Conservation (phyloP, 2,329 filamentous ascomycete genomes). For the Diaporthe vexans region DNA sequence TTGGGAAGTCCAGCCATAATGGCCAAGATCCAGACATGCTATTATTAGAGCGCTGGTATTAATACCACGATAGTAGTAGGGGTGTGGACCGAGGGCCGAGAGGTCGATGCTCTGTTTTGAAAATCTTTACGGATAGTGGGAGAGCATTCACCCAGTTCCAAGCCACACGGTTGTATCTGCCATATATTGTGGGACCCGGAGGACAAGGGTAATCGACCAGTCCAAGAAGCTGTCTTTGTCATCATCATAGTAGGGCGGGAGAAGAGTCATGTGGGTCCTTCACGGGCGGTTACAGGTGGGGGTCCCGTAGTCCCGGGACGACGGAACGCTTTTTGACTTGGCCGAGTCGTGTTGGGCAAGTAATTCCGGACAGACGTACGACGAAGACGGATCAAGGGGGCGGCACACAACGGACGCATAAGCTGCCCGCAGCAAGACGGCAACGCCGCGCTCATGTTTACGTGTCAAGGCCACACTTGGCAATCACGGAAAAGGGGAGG, state of each 20-base stretch:
- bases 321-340: not conserved
- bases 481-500: not conserved
- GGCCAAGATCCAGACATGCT: not conserved
- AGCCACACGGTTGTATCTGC: not conserved
- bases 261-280: not conserved
- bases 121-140: not conserved
- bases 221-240: constrained; percentile 9
- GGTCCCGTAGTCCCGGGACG: constrained; percentile 18
- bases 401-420: constrained; percentile 12
- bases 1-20: too few species aligned
- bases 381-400: constrained; percentile 9
- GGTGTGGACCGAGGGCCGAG: not conserved
- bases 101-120: not conserved
- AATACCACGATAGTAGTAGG: too few species aligned
- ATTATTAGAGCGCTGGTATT: not conserved
- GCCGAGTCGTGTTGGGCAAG: constrained; percentile 21
- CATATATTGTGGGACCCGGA: not conserved
- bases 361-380: constrained; percentile 20
- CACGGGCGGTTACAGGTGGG: constrained; percentile 2
- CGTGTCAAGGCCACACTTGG: constrained; percentile 20
- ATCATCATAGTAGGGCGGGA: not conserved
- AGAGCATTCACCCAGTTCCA: not conserved
- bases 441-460: constrained; percentile 13
- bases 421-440: constrained; percentile 24
- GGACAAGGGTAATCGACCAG: not conserved